Base-by-base conservation (phyloP, 345 rosid genomes). In the Citrus australasica region DNA sequence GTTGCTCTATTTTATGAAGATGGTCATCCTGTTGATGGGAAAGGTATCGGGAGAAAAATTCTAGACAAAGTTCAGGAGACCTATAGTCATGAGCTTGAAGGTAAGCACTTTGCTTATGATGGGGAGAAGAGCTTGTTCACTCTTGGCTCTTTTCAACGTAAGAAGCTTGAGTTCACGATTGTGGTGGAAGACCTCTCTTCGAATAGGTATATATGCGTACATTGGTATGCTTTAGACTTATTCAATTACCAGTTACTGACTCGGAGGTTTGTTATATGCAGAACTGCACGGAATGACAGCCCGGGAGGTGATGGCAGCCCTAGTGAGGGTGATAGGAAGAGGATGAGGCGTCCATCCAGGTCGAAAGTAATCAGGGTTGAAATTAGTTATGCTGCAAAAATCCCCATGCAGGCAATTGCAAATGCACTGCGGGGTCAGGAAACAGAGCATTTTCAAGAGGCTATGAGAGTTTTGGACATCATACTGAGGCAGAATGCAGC, bases 21-120 rank as follows among this genome's bases (percentile, higher is more conserved):
- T 66, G 80, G 80, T 17, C 37, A 25, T 13, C 78, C 79, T 58
- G 67, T 76, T 35, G 82, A 78, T 9, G 79, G 48, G 7, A 83
- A 78, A 42, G 82, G 78, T 0, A 35, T 78, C 7, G 86, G 84
- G 19, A 78, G 83, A 78, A 77, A 58, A 59, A 42, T 83, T 19
- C 66, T 83, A 2, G 82, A 78, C 13, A 75, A 66, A 40, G 79
- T 80, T 37, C 75, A 80, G 28, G 74, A 74, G 27, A 83, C 82
- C 1, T 84, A 84, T 71, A 56, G 65, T 9, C 22, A 82, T 22
- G 84, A 81, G n/a, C 67, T 84, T 21, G 71, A 51, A 22, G 82
- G 82, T 21, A 84, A 84, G 37, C 19, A 33, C 10, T 75, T 84
- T n/a, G 86, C 86, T 28, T 84, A 84, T 24, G 86, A 84, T 71